Evolutionary conservation across 495 filamentous ascomycete species (phyloP).

Genomic region (Staphylotrichum longicolle): DNA sequence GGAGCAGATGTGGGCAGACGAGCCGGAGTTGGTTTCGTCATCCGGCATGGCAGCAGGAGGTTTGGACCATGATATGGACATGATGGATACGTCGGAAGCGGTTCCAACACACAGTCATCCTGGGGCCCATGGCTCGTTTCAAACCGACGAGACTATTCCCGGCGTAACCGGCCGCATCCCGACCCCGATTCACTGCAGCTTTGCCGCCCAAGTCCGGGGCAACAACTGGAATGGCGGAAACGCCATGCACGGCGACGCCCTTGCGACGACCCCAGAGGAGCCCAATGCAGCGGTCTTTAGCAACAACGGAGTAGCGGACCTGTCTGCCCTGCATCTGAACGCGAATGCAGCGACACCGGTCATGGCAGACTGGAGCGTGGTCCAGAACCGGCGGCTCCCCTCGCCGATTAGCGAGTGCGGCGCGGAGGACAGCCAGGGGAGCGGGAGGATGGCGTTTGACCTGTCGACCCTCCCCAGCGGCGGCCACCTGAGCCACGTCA

Average conservation of each 20-base stretch:
- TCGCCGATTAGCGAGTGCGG: slow-evolving; percentile 71
- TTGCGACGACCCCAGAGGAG: slow-evolving; percentile 42
- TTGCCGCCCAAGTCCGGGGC: slow-evolving; percentile 47
- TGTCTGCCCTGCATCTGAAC: slow-evolving; percentile 30
- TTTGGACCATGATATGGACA: slow-evolving; percentile 55
- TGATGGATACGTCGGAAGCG: slow-evolving; percentile 40
- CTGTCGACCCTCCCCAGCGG: slow-evolving; percentile 23
- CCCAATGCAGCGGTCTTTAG: slow-evolving; percentile 39
- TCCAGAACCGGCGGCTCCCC: slow-evolving; percentile 58
- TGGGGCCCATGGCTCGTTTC: slow-evolving; percentile 26
- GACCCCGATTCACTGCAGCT: slow-evolving; percentile 54
- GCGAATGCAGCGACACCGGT: slow-evolving; percentile 28
- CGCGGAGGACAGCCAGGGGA: slow-evolving; percentile 43
- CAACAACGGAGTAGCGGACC: slow-evolving; percentile 32
- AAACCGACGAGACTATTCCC: slow-evolving; percentile 27
- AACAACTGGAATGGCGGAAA: slow-evolving; percentile 37
- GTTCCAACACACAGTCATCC: too few species aligned
- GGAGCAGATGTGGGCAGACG: slow-evolving; percentile 30
- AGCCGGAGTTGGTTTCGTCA: slow-evolving; percentile 28
- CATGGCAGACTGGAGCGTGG: slow-evolving; percentile 48
- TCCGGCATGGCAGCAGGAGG: slow-evolving; percentile 22
- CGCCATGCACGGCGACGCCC: slow-evolving; percentile 22
- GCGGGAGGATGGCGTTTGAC: slow-evolving; percentile 42
- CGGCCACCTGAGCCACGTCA: slow-evolving; percentile 34
- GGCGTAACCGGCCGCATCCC: slow-evolving; percentile 47